phyloP scores from a whole-genome alignment of 1,284 basidiomycete genomes.

The Malassezia brasiliensis region DNA sequence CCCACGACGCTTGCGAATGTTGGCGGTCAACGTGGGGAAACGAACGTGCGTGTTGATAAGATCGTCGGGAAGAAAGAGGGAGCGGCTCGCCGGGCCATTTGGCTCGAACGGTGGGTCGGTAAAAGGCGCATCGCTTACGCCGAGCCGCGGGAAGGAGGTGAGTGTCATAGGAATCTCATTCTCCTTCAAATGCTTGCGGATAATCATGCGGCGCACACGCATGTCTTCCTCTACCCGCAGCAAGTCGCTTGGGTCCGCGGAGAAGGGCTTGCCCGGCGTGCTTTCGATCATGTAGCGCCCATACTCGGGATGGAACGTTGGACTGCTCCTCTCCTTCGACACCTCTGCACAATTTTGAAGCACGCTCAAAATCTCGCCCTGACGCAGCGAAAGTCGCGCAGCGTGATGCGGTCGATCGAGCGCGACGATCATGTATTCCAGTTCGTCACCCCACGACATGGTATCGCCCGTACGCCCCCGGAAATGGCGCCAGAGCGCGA shows the following conservation, averaged over 20 bases:
- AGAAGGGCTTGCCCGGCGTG: constrained; percentile 88
- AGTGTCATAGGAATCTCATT: constrained; percentile 87
- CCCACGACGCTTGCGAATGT: constrained; percentile 79
- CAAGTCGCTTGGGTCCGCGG: constrained; percentile 71
- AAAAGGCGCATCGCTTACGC: constrained; percentile 66
- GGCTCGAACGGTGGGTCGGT: constrained; percentile 80
- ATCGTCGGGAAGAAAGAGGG: constrained; percentile 86
- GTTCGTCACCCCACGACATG: constrained; percentile 98
- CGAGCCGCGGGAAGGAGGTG: constrained; percentile 88
- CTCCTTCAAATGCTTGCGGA: constrained; percentile 67
- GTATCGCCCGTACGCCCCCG: constrained; percentile 87
- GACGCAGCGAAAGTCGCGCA: constrained; percentile 78
- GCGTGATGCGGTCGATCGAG: constrained; percentile 71
- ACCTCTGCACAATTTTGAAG: constrained; percentile 57
- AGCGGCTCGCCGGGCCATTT: constrained; percentile 70
- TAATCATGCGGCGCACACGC: constrained; percentile 72
- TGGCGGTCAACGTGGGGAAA: constrained; percentile 94
- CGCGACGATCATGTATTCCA: constrained; percentile 91
- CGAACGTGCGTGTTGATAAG: constrained; percentile 93
- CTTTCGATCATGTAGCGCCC: constrained; percentile 98
- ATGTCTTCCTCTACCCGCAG: constrained; percentile 87
- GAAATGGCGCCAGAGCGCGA: constrained; percentile 80
- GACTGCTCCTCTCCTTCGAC: constrained; percentile 52
- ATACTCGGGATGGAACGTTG: constrained; percentile 94
- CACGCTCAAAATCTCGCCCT: constrained; percentile 83